Base-by-base conservation (phyloP, 805 yeast genomes). In the Pichia kluyveri region DNA sequence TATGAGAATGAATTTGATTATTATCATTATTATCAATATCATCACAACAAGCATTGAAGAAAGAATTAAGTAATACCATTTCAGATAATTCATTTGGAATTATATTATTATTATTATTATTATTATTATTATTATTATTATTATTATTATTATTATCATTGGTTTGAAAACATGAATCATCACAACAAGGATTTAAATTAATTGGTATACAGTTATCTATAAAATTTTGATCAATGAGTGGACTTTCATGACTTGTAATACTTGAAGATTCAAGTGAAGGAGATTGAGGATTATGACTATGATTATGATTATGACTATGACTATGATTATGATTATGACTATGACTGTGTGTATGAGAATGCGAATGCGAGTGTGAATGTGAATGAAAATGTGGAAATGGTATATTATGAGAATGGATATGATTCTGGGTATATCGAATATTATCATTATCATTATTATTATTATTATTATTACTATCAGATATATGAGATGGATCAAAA, bases 401-500 rank as follows among this genome's bases (percentile, higher is more conserved):
- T 30, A 7, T 19, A 11, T 11, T 30, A 30, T 30, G 32, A 30
- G 32, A 30, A 10, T 30, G 32, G 6, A 30, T 8, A 30, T 30
- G 32, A 32, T 32, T 6, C 17, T 28, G n/a, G 5, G 32, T n/a
- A 38, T 31, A n/a, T 28, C 27, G 27, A 32, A 26, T 26, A 6
- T 27, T 17, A 18, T 28, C 30, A 9, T 37, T 27, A 8, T 37
- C 7, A 14, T 7, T 9, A 6, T 27, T 17, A 14, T 18, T 38
- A 5, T 37, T 27, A 8, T 31, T 12, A 14, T 7, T 9, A 28
- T 31, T 26, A 3, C 26, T 23, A 9, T 42, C 42, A 5, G 39
- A 43, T 14, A 50, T 6, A 46, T 53, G 55, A 1, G 49, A 40
- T 4, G 51, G 50, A 42, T 53, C 55, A 42, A 51, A 50, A 36